A percentile compares a stretch with the other conserved stretches of the same genome.
These are phyloP conservation scores for Citeromyces nyonsensis DNA, from an alignment of 805 yeast species.

Conservation along the genomic window DNA sequence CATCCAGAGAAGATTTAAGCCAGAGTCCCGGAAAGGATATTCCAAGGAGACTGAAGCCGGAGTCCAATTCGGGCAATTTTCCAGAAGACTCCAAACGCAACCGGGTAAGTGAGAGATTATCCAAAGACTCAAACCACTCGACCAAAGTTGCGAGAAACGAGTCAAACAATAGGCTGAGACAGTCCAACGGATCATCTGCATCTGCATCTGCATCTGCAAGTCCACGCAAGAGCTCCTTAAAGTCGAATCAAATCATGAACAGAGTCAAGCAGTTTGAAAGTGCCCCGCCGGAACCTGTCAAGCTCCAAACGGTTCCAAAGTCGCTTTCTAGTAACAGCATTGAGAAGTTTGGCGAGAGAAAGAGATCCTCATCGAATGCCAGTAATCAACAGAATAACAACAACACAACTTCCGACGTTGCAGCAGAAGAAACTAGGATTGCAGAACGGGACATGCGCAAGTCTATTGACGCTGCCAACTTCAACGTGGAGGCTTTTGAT, in stretches of 20 bases:
- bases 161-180: too few relatives aligned
- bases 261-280: conserved; percentile 4
- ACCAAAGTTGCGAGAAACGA: too few relatives aligned
- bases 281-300: neutral
- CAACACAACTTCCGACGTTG: neutral
- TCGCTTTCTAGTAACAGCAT: conserved; percentile 3
- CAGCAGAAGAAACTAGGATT: conserved; percentile 17
- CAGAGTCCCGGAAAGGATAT: too few relatives aligned
- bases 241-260: conserved; percentile 1
- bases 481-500: conserved; percentile 64
- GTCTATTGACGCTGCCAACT: conserved; percentile 36
- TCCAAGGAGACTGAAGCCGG: too few relatives aligned
- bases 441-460: conserved; percentile 27
- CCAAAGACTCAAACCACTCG: too few relatives aligned
- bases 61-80: too few relatives aligned
- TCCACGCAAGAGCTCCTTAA: too few relatives aligned
- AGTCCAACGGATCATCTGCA: too few relatives aligned
- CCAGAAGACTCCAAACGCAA: too few relatives aligned
- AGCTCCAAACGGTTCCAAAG: neutral
- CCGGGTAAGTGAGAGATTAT: too few relatives aligned
- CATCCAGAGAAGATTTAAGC: too few relatives aligned
- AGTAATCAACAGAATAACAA: neutral
- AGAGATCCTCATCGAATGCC: conserved; percentile 4
- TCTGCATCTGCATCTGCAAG: too few relatives aligned
- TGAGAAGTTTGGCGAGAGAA: conserved; percentile 15